Conservation (phyloP, 2,329 filamentous ascomycete genomes). For the Diaporthe aspalathi region DNA sequence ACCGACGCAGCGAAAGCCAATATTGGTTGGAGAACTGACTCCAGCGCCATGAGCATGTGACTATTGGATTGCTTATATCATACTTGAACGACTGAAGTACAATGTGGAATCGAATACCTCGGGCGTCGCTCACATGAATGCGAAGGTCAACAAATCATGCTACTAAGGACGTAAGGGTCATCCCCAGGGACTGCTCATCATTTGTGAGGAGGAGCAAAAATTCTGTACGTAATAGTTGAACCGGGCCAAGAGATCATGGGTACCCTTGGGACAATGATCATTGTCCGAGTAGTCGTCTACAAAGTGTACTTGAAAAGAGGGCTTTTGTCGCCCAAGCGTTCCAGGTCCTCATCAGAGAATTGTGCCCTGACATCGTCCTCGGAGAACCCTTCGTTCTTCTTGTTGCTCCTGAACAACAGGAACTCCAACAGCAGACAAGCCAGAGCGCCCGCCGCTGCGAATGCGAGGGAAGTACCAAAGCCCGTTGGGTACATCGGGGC, state of each 20-base stretch:
- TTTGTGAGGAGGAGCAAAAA: too few relatives aligned
- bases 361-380: constrained; percentile 44
- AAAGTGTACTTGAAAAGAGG: constrained; percentile 53
- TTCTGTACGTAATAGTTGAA: too few relatives aligned
- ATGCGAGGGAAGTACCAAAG: constrained; percentile 49
- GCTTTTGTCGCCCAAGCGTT: constrained; percentile 55
- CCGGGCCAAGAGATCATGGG: neutral
- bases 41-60: too few relatives aligned
- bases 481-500: constrained; percentile 50
- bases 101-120: too few relatives aligned
- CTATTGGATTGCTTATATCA: too few relatives aligned
- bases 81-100: too few relatives aligned
- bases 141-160: too few relatives aligned
- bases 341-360: constrained; percentile 53
- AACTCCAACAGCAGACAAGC: constrained; percentile 47
- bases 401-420: constrained; percentile 45
- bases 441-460: constrained; percentile 44
- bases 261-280: neutral
- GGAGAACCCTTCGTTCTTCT: constrained; percentile 42
- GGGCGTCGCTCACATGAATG: too few relatives aligned
- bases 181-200: too few relatives aligned
- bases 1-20: neutral
- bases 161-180: too few relatives aligned
- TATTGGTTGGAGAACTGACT: neutral
- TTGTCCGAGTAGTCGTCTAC: neutral